phyloP scores from a whole-genome alignment of 1,284 basidiomycete species.

The Schizophyllum commune region DNA sequence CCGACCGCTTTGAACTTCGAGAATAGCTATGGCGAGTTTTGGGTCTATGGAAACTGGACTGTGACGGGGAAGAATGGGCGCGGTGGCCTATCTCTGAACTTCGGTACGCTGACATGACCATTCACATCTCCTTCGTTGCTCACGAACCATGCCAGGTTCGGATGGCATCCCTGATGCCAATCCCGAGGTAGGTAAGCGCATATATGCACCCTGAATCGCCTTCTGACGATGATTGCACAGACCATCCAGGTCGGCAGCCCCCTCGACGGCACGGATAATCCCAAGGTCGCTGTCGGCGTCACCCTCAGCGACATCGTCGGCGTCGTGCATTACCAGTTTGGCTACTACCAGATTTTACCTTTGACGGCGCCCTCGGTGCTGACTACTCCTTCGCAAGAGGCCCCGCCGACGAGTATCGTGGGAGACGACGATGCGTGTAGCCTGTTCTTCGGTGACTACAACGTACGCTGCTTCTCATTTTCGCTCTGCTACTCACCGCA shows the following conservation, averaged over 20 bases:
- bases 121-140: background rate
- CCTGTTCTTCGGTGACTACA: slow-evolving; percentile 57
- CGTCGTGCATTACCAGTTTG: slow-evolving; percentile 45
- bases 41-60: slow-evolving; percentile 53
- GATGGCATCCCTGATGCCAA: slow-evolving; percentile 47
- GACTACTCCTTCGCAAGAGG: slow-evolving; percentile 26
- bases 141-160: slow-evolving; percentile 23
- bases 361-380: slow-evolving; percentile 44
- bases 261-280: slow-evolving; percentile 49
- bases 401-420: slow-evolving; percentile 32
- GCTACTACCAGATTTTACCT: slow-evolving; percentile 37
- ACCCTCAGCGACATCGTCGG: slow-evolving; percentile 47
- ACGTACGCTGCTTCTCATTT: too few relatives aligned
- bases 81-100: slow-evolving; percentile 49
- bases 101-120: slow-evolving; percentile 26
- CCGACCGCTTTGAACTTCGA: slow-evolving; percentile 45
- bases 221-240: slow-evolving; percentile 5
- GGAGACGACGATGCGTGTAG: slow-evolving; percentile 32
- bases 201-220: background rate
- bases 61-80: slow-evolving; percentile 49
- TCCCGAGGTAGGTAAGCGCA: slow-evolving; percentile 29
- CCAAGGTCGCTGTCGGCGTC: slow-evolving; percentile 39
- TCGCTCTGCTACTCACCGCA: too few relatives aligned
- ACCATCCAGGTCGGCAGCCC: slow-evolving; percentile 44
- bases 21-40: slow-evolving; percentile 49